These are phyloP conservation scores for Phytopythium montanum DNA, from an alignment of 352 stramenopile species.

Conservation along the genomic window DNA sequence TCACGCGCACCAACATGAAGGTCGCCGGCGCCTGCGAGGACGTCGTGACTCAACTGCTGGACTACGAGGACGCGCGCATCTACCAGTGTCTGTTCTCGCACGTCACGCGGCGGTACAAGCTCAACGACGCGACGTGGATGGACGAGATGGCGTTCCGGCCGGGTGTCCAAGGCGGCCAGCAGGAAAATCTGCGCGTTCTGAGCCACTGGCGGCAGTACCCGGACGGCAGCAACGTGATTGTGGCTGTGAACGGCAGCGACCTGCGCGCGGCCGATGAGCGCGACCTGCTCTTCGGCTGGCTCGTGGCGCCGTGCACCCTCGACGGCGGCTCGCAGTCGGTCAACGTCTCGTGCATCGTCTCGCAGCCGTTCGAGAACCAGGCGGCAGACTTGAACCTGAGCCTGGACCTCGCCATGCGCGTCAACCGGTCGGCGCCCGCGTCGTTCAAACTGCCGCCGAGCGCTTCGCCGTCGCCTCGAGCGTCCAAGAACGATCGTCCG, in stretches of 20 bases:
- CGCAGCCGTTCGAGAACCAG: constrained; percentile 31
- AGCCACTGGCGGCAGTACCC: constrained; percentile 59
- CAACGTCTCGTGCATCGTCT: constrained; percentile 56
- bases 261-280: constrained; percentile 20
- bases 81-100: constrained; percentile 49
- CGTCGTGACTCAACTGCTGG: constrained; percentile 32
- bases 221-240: constrained; percentile 49
- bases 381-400: constrained; percentile 34
- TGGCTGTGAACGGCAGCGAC: constrained; percentile 26
- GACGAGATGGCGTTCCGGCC: constrained; percentile 39
- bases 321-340: constrained; percentile 26
- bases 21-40: constrained; percentile 32
- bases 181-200: constrained; percentile 24
- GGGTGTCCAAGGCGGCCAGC: constrained; percentile 9
- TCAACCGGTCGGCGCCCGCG: constrained; percentile 23
- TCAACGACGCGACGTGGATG: constrained; percentile 53
- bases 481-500: constrained; percentile 6
- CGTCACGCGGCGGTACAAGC: constrained; percentile 33
- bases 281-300: constrained; percentile 57
- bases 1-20: constrained; percentile 55
- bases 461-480: background rate
- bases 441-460: constrained; percentile 20
- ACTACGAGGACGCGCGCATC: constrained; percentile 46
- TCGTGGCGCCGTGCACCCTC: constrained; percentile 38
- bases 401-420: constrained; percentile 39